Evolutionary conservation across 2,329 filamentous ascomycete genomes (phyloP), one percentile per base, ranked within the genome.

Genomic region (Colletotrichum sp.): DNA sequence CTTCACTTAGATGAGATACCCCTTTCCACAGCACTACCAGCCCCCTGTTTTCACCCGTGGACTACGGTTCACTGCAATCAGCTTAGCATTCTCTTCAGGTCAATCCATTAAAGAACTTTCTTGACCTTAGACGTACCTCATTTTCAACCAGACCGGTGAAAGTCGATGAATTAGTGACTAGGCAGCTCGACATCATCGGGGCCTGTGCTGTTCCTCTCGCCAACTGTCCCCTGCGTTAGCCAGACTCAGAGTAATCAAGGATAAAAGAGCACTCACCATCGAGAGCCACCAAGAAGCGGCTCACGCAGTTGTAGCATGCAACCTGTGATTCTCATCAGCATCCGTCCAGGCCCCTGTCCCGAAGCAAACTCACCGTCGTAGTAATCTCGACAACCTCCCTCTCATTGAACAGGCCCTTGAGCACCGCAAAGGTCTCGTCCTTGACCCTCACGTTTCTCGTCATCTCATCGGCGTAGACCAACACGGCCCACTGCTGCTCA

Each of bases 221-320:
- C 90, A 59, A 92, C 90, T 92, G 70, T 30, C 65, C 24, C 26
- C 69, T 67, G 57, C 76, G 87, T 79, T 86, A 83, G 34, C 64
- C 34, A 26, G 8, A 12, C 12, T 32, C 21, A 57, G 32, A 21
- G 16, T 15, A 9, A 15, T 34, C 63, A 26, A 30, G 32, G 32
- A 30, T 44, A n/a, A 26, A 67, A 21, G 34, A 55, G 63, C 71
- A 86, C 90, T 84, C 85, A 93, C 92, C 94, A 86, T 98, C 93
- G 72, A 98, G 84, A 16, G 95, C 95, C 24, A 98, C 95, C 79
- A 98, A 84, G 80, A 98, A 96, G 34, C 95, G 90, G 83, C 94
- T 96, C 18, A 98, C 95, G 81, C 94, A 96, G 83, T 98, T 98
- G 83, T 98, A 98, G 71, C 91, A 92, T 15, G 94, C 94, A 79